Base-by-base conservation (phyloP, 768 basidiomycete species). In the Lactifluus echinatus region DNA sequence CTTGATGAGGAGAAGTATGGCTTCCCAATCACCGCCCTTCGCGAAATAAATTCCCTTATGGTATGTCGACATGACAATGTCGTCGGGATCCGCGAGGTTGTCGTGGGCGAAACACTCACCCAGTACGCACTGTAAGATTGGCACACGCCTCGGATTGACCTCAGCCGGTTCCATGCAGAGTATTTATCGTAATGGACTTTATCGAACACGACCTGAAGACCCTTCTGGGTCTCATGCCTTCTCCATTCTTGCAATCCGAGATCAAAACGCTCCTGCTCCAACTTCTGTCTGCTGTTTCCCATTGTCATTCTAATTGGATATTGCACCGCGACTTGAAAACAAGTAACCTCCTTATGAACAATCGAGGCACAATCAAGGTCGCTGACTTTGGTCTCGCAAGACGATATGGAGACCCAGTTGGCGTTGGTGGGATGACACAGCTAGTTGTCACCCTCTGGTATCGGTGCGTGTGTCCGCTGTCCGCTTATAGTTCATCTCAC, bases 171-270 rank as follows among this genome's bases (percentile, higher is more conserved):
- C 26, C n/a, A 47, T 43, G 39, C 28, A 97, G 96, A 75, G 92
- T 98, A 43, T 99, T 94, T 71, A 94, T 99, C 63, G 96, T 98
- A 34, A 96, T 96, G 94, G 93, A 96, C 70, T 99, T 99, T 68
- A 95, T 99, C 68, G 96, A 99, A 71, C 96, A 99, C 71, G 96
- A 99, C 70, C 85, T 99, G 69, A 99, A 99, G 73, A 88, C 94
- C 6, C 80, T 99, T 50, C 79, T 99, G 56, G 89, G 87, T 24
- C 75, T 91, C 60, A 98, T 98, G 96, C 93, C 94, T 1, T 81
- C 87, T 31, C 94, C 96, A 2, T 99, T 99, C 75, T 75, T 97
- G 39, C 93, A 95, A 72, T 95, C 93, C 40, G 96, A 99, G 73
- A 89, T 98, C 75, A 99, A 99, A 76, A 99, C 96, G 0, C 74